Conservation (phyloP, 306 rosid species). For the Cyamopsis tetragonoloba region DNA sequence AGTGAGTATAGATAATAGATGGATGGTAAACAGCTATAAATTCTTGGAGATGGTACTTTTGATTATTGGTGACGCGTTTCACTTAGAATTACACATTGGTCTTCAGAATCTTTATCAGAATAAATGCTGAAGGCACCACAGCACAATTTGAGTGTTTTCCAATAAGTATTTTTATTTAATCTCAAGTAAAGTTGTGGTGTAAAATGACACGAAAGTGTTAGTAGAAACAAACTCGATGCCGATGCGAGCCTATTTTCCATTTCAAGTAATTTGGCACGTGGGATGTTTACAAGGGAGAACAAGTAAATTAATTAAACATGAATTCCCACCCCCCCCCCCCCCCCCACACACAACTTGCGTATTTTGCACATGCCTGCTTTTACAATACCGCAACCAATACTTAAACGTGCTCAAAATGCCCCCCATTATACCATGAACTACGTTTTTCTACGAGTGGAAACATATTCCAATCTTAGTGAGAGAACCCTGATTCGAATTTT, state of each 20-base stretch:
- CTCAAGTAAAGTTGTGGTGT: slow-evolving; percentile 13
- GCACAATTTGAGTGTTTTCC: slow-evolving; percentile 9
- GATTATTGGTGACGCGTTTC: slow-evolving; percentile 17
- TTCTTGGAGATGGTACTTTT: slow-evolving; percentile 1
- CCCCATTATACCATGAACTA: not conserved
- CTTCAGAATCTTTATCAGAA: slow-evolving; percentile 21
- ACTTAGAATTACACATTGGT: not conserved
- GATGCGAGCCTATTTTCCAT: slow-evolving; percentile 15
- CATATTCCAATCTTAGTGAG: too few relatives aligned
- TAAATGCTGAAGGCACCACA: slow-evolving; percentile 34
- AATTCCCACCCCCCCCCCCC: slow-evolving; percentile 7
- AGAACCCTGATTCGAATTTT: too few relatives aligned
- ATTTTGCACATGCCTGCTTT: slow-evolving; percentile 30
- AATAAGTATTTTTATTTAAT: too few relatives aligned
- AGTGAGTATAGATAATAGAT: slow-evolving; percentile 2
- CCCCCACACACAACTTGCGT: not conserved
- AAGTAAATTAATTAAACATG: too few relatives aligned
- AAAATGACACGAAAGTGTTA: slow-evolving; percentile 21
- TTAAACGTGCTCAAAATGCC: slow-evolving; percentile 30
- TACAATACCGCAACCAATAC: slow-evolving; percentile 10
- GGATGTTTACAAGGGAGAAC: slow-evolving; percentile 26
- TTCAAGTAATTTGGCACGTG: slow-evolving; percentile 35
- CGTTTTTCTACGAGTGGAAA: too few relatives aligned
- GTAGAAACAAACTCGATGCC: slow-evolving; percentile 13
- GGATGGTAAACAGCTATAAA: slow-evolving; percentile 21